Evolutionary conservation across 2,329 filamentous ascomycete genomes (phyloP).

Genomic region (Lachnellula hyalina): DNA sequence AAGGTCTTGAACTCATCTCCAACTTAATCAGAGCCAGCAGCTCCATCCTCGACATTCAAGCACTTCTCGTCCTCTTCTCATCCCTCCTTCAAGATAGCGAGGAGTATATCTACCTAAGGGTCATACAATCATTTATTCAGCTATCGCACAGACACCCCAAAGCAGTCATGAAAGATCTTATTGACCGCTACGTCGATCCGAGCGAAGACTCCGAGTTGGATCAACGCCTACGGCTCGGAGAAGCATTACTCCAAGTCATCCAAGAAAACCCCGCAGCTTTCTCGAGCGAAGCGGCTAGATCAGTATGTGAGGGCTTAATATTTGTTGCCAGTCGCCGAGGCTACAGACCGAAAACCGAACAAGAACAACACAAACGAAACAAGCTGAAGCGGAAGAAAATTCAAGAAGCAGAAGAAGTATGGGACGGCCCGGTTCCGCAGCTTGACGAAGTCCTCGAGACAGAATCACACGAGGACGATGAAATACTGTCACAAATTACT

Average conservation of each 20-base stretch:
- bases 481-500: slow-evolving; percentile 53
- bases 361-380: slow-evolving; percentile 48
- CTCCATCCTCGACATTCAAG: slow-evolving; percentile 60
- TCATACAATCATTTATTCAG: slow-evolving; percentile 56
- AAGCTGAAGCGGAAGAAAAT: slow-evolving; percentile 43
- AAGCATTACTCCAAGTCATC: slow-evolving; percentile 60
- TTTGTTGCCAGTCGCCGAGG: slow-evolving; percentile 60
- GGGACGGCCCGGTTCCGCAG: slow-evolving; percentile 49
- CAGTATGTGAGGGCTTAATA: slow-evolving; percentile 54
- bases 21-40: slow-evolving; percentile 50
- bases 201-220: slow-evolving; percentile 55
- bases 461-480: slow-evolving; percentile 34
- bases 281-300: slow-evolving; percentile 45
- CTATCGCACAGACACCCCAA: slow-evolving; percentile 57
- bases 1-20: slow-evolving; percentile 58
- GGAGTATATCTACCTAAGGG: slow-evolving; percentile 66
- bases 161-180: slow-evolving; percentile 55
- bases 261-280: slow-evolving; percentile 54
- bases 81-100: slow-evolving; percentile 61
- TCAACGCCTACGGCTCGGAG: slow-evolving; percentile 61
- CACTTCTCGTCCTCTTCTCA: slow-evolving; percentile 57
- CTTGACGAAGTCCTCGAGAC: slow-evolving; percentile 35
- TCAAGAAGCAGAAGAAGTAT: slow-evolving; percentile 47
- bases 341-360: slow-evolving; percentile 53
- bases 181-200: slow-evolving; percentile 63